Evolutionary conservation across 768 basidiomycete species (phyloP).

Genomic region (Arthromyces matolae): DNA sequence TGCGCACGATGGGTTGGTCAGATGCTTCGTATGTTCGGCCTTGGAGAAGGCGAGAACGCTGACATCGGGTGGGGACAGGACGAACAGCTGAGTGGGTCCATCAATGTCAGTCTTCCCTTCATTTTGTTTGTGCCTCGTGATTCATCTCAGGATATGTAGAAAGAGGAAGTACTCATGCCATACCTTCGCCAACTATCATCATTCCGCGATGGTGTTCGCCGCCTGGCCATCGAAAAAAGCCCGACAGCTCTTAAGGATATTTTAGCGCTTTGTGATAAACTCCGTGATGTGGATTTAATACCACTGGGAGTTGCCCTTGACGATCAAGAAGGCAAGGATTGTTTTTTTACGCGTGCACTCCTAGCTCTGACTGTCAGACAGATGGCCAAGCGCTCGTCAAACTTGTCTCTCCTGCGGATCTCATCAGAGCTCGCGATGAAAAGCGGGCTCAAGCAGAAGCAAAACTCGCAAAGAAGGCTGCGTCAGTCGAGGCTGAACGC

Average conservation of each 20-base stretch:
- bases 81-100: conserved; percentile 36
- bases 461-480: conserved; percentile 78
- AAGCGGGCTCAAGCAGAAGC: conserved; percentile 73
- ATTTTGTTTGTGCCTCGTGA: not conserved
- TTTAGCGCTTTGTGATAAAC: conserved; percentile 79
- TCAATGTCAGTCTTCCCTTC: conserved; percentile 44
- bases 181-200: conserved; percentile 81
- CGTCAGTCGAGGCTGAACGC: conserved; percentile 57
- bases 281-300: conserved; percentile 86
- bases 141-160: conserved; percentile 40
- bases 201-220: conserved; percentile 89
- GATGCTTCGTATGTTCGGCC: conserved; percentile 77
- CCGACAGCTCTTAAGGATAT: conserved; percentile 74
- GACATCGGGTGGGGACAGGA: conserved; percentile 88
- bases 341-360: not conserved
- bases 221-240: conserved; percentile 69
- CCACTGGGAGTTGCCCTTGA: conserved; percentile 95
- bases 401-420: conserved; percentile 75
- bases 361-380: conserved; percentile 25
- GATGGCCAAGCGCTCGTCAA: conserved; percentile 96
- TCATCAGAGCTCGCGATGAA: conserved; percentile 85
- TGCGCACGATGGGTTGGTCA: conserved; percentile 65
- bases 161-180: conserved; percentile 84
- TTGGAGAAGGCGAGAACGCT: conserved; percentile 62
- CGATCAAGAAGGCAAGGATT: conserved; percentile 81